Conservation (phyloP, 139 green algal genomes). For the Trebouxia sp. region DNA sequence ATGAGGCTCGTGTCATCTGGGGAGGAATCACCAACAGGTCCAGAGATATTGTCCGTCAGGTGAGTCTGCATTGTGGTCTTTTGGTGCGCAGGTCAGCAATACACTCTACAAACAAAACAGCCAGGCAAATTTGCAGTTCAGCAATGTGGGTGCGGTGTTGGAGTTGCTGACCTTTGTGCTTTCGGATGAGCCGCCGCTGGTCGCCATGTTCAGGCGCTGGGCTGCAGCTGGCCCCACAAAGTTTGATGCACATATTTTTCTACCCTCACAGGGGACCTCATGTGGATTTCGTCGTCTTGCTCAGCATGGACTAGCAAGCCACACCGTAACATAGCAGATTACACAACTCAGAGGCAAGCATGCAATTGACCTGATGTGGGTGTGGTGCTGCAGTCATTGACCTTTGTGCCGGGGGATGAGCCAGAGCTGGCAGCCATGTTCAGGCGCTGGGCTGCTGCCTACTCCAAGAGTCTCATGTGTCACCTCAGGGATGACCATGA, state of each 20-base stretch:
- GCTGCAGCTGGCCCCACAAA: constrained; percentile 40
- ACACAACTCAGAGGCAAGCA: no score
- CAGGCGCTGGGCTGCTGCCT: constrained; percentile 48
- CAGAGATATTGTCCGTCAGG: constrained; percentile 52
- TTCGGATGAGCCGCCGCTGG: constrained; percentile 6
- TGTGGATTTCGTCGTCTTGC: no score
- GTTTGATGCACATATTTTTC: no score
- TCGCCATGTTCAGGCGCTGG: constrained; percentile 46
- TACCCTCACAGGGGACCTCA: no score
- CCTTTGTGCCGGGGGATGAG: not conserved
- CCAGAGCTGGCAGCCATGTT: constrained; percentile 36
- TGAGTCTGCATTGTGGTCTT: not conserved
- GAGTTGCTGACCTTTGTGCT: not conserved
- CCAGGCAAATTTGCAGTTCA: not conserved
- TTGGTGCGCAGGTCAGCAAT: no score
- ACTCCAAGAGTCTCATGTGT: not conserved
- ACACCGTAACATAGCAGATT: no score
- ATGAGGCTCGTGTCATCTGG: constrained; percentile 53
- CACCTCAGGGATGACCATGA: constrained; percentile 32
- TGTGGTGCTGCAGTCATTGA: not conserved
- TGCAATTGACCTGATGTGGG: no score
- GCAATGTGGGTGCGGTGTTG: no score
- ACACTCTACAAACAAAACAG: no score
- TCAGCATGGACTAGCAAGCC: no score
- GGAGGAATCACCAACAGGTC: constrained; percentile 40